phyloP scores from a whole-genome alignment of 140 eudicot genomes.

The Senecio squalidus region DNA sequence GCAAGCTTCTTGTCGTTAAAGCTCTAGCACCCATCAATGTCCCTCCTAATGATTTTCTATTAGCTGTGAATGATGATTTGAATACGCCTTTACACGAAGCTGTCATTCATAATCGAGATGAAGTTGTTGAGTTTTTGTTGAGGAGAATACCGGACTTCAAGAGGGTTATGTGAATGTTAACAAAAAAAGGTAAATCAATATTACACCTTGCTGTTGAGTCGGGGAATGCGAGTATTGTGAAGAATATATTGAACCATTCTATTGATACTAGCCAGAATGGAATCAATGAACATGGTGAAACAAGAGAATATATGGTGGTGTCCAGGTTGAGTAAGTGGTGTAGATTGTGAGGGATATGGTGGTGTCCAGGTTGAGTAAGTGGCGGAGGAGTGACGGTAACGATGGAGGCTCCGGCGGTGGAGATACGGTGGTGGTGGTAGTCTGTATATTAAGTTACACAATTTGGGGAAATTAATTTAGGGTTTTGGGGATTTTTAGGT shows the following conservation, averaged over 20 bases:
- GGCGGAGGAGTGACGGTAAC: no score
- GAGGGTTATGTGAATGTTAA: not conserved
- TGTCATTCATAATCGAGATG: slow-evolving; percentile 2
- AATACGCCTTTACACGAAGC: slow-evolving; percentile 18
- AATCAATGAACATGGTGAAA: not conserved
- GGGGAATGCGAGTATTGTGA: not conserved
- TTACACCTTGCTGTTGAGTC: slow-evolving; percentile 8
- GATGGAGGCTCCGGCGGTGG: no score
- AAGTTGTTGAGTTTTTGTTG: not conserved
- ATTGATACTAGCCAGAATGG: not conserved
- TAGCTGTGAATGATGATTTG: not conserved
- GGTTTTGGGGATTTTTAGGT: no score
- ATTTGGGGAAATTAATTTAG: no score
- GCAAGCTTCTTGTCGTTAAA: slow-evolving; percentile 5
- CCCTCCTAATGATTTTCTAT: not conserved
- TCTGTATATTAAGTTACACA: no score
- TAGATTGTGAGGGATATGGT: no score
- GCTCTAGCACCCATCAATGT: not conserved
- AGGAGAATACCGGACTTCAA: not conserved
- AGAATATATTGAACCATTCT: not conserved
- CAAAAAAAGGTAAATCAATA: slow-evolving; percentile 6
- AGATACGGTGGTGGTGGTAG: no score
- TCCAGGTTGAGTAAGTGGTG: no score
- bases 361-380: no score
- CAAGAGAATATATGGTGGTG: not conserved